Base-by-base conservation (phyloP, 202 grass and related monocot genomes). In the Bolboschoenoplectus hybrid region DNA sequence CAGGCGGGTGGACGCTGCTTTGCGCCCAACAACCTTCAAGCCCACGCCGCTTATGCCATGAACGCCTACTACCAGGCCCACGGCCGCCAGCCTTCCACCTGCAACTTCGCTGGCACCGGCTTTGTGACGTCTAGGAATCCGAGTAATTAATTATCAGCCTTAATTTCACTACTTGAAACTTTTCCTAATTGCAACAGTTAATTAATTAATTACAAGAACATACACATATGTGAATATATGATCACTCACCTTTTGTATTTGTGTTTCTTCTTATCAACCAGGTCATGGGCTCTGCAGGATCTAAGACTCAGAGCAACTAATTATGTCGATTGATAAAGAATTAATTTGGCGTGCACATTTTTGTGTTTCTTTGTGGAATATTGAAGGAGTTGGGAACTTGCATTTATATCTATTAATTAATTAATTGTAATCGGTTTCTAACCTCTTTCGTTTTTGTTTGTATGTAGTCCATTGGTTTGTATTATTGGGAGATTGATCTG, bases 21-120 rank as follows among this genome's bases (percentile, higher is more conserved):
- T 45, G 17, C 74, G 0, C 84, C 84, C 9, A 85, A 64, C 50
- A 77, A 77, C 51, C 53, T 74, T 13, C 19, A 73, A n/a, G 66
- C 84, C 11, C 84, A 74, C 35, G 84, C 84, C 2, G 52, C 84
- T 36, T 56, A 60, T 38, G 84, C 84, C 26, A 85, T 85, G 84
- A 77, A 64, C 45, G 19, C 71, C 26, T 85, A 75, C 69, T 85
- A 85, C 36, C 84, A 47, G 84, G 16, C 84, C 84, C 67, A 85
- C 4, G 84, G 84, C 16, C n/a, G 20, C 20, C 56, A 80, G 14
- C 41, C 71, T 41, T 86, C n/a, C 55, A 65, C 46, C 43, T 83
- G 81, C 36, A 39, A 16, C 58, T 83, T 83, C 10, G 63, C 81
- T 26, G 81, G 81, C 46, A 69, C 81, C 20, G 81, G 81, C 56